Base-by-base conservation (phyloP, 2,329 filamentous ascomycete species). In the Botryosphaeria dothidea region DNA sequence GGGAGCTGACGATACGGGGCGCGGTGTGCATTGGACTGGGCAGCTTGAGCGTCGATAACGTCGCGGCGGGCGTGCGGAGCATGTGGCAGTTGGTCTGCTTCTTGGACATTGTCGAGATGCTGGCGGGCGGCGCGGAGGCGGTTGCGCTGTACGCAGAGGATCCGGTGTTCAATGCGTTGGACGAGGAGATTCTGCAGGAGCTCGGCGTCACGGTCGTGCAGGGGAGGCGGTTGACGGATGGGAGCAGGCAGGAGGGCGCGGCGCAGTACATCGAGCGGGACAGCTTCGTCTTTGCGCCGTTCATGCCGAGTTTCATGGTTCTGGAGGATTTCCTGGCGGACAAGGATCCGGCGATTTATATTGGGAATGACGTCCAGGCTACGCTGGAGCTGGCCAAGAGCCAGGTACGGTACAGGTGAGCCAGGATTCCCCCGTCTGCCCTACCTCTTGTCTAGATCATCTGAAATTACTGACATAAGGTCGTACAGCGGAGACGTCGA, bases 41-140 rank as follows among this genome's bases (percentile, higher is more conserved):
- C 2, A 65, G 63, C 36, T 29, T 65, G 63, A 79, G 63, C 38
- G 58, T 46, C 9, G 58, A 62, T 21, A 62, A 62, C 64, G 38
- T 56, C 9, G 63, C 63, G 6, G 54, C 45, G 15, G 45, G 64
- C n/a, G 52, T 49, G 46, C 17, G 56, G 36, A 62, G 64, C 38
- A 57, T 78, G 66, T 78, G 76, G 76, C 76, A 78, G 69, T 69
- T 78, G 41, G 75, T 77, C 7, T 58, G 77, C 49, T 77, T 78
- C 57, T 38, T 73, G 57, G 67, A 67, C 36, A 68, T 74, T 25
- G 67, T 75, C 15, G 41, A 52, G n/a, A 29, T 65, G 29, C n/a
- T 65, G 45, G 2, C 49, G 69, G 71, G 52, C 1, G 43, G 21
- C 36, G 34, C 17, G n/a, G 29, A 29, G 15, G 52, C 11, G 21